Percentiles rank a stretch among this genome's conserved stretches.
phyloP scores from a whole-genome alignment of 1,139 yeast species.

The Suhomyces guaymorum region DNA sequence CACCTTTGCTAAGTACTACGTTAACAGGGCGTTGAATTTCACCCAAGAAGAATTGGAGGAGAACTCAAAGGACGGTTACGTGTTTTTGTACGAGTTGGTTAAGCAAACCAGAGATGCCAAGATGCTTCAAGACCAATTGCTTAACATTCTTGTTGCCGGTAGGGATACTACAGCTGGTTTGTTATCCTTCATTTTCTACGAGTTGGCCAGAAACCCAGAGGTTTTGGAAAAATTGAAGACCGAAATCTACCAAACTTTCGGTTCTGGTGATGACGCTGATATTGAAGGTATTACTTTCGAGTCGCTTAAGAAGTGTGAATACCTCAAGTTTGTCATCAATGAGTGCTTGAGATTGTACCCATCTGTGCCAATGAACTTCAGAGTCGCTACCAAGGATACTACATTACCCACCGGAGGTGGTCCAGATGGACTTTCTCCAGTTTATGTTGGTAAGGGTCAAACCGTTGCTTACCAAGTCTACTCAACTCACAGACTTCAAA shows the following conservation, averaged over 20 bases:
- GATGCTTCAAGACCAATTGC: constrained; percentile 52
- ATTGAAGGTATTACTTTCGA: constrained; percentile 22
- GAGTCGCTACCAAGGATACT: constrained; percentile 26
- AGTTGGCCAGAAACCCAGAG: constrained; percentile 46
- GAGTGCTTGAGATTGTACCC: constrained; percentile 30
- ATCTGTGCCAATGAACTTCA: constrained; percentile 28
- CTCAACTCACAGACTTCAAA: constrained; percentile 22
- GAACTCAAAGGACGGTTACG: constrained; percentile 41
- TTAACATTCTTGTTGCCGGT: constrained; percentile 56
- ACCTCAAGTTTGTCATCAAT: constrained; percentile 26
- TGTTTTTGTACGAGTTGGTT: constrained; percentile 52
- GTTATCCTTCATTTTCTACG: constrained; percentile 48
- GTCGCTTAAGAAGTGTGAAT: constrained; percentile 27
- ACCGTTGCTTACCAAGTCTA: constrained; percentile 24
- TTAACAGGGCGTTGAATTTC: constrained; percentile 21
- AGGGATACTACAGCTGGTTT: constrained; percentile 61
- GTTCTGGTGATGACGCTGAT: constrained; percentile 24
- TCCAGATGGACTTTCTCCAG: constrained; percentile 20
- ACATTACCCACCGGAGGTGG: constrained; percentile 31
- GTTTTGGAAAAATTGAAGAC: constrained; percentile 40
- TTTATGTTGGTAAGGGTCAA: constrained; percentile 26
- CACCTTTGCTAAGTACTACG: constrained; percentile 32
- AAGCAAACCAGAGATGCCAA: constrained; percentile 51
- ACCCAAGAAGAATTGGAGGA: constrained; percentile 34
- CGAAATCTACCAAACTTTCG: constrained; percentile 38